Base-by-base conservation (phyloP, 2,329 filamentous ascomycete species). In the Tolypocladium paradoxum region DNA sequence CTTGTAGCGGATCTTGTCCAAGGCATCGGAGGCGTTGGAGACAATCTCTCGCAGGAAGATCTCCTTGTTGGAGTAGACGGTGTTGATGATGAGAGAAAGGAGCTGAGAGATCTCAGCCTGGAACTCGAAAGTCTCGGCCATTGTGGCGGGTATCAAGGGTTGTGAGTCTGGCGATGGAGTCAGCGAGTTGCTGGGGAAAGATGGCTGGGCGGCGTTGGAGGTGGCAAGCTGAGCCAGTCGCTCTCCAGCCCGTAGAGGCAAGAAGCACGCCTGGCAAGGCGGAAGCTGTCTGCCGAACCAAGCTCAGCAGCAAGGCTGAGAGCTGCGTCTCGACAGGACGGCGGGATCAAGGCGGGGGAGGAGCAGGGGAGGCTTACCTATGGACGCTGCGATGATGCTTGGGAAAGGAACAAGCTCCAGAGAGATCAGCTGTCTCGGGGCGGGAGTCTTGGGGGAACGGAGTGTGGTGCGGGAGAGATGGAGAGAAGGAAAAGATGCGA, bases 41-140 rank as follows among this genome's bases (percentile, higher is more conserved):
- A 99, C 89, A 67, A 99, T 73, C 79, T 99, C 93, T 87, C 93
- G 82, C 68, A 99, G 79, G 86, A 99, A 99, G 73, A 99, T 97
- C 79, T 97, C 93, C 84, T 99, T 99, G 87, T 99, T 99, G 66
- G 91, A 96, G 84, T 97, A 99, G 80, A 99, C 93, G 63, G 93
- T 97, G 88, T 99, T 99, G 84, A 99, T 99, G 78, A 99, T 99
- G 73, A 99, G 88, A 65, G 87, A 90, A 72, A 99, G 88, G 63
- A 99, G 89, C 89, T 99, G 93, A 88, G 92, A 97, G 73, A 99
- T 99, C 88, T 99, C 93, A 87, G 93, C 93, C 87, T 99, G 93
- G 82, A 97, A 99, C 87, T 97, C 92, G 80, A 99, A 99, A 65
- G 91, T 96, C 82, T 97, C 91, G 75, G 90, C 76, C 89, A 95